Evolutionary conservation across 169 alveolate genomes (phyloP).

Genomic region (Plasmodium chabaudi): DNA sequence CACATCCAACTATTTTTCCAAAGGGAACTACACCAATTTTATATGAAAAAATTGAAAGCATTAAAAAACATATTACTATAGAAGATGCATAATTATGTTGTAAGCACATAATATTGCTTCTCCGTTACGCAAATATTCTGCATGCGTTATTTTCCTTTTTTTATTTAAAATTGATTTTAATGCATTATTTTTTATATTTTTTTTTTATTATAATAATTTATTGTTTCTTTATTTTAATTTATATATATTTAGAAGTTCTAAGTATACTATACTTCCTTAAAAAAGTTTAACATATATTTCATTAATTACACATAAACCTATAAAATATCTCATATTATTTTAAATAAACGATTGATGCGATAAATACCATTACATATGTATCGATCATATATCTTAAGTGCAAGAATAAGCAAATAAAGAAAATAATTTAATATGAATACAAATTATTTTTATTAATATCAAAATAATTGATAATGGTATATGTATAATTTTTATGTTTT

Average conservation of each 20-base stretch:
- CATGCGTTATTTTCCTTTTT: slow-evolving; percentile 4
- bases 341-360: neutral
- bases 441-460: neutral
- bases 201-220: slow-evolving; percentile 1
- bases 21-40: slow-evolving; percentile 86
- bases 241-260: no score
- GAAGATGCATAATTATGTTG: slow-evolving; percentile 72
- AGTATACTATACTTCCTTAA: no score
- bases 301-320: neutral
- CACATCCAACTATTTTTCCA: slow-evolving; percentile 82
- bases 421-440: neutral
- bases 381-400: neutral
- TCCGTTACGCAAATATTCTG: neutral
- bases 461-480: no score
- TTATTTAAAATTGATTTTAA: slow-evolving; percentile 7
- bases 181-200: neutral
- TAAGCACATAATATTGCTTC: neutral
- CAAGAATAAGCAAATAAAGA: neutral
- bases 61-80: slow-evolving; percentile 79
- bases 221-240: slow-evolving; percentile 6
- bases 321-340: neutral
- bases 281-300: neutral
- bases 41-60: slow-evolving; percentile 83
- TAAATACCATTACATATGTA: neutral
- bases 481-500: no score